Percentiles rank a stretch among this genome's conserved stretches.
Conservation (phyloP, 169 alveolate genomes). For the Babesia caballi region DNA sequence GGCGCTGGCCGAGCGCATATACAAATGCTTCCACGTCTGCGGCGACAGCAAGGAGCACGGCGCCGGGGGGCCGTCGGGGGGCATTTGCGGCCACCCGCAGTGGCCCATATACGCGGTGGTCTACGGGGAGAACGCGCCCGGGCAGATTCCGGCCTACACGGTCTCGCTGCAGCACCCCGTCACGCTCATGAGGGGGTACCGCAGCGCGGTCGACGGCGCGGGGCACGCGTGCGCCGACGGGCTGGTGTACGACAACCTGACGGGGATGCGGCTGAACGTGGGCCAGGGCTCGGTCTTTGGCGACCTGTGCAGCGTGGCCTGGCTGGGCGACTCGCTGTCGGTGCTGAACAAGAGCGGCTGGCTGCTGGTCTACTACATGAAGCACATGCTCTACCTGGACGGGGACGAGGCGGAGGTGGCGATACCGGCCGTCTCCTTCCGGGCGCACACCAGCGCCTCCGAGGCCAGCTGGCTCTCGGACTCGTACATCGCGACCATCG, state of each 20-base stretch:
- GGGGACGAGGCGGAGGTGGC: conserved; percentile 7
- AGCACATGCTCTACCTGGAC: conserved; percentile 25
- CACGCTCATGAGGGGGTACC: conserved; percentile 9
- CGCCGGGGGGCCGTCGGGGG: conserved; percentile 41
- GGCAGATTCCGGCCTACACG: conserved; percentile 33
- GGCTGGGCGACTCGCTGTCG: conserved; percentile 59
- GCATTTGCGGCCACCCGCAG: conserved; percentile 44
- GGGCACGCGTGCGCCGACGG: background rate
- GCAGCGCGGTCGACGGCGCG: background rate
- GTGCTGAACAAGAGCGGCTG: conserved; percentile 50
- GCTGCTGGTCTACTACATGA: conserved; percentile 44
- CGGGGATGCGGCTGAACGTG: background rate
- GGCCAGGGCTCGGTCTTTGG: conserved; percentile 52
- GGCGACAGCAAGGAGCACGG: conserved; percentile 2
- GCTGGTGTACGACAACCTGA: conserved; percentile 1
- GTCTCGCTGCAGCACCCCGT: conserved; percentile 55
- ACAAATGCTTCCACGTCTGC: conserved; percentile 3
- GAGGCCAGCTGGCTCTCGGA: conserved; percentile 49
- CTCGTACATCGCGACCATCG: conserved; percentile 39
- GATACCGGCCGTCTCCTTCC: conserved; percentile 44
- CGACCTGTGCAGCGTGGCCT: conserved; percentile 31
- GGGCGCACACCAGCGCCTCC: conserved; percentile 38
- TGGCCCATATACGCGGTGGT: conserved; percentile 57
- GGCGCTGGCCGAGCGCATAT: conserved; percentile 17
- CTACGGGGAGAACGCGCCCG: conserved; percentile 33